Conservation (phyloP, 1,284 basidiomycete species). For the Pterulicium gracile region DNA sequence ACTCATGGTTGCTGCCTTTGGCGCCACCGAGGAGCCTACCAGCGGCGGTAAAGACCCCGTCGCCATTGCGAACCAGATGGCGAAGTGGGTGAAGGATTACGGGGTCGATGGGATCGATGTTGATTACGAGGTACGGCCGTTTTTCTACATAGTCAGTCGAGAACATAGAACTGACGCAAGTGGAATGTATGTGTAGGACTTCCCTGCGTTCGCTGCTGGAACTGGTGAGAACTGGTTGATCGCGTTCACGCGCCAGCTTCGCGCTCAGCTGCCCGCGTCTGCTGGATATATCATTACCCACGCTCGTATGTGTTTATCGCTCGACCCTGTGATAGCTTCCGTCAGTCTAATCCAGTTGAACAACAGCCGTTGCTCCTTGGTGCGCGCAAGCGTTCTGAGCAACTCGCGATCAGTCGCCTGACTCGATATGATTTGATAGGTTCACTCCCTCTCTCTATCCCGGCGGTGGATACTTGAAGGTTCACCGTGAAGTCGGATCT, state of each 20-base stretch:
- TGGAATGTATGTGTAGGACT: conserved; percentile 37
- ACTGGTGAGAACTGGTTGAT: conserved; percentile 30
- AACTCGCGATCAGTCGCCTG: not conserved
- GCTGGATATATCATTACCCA: conserved; percentile 25
- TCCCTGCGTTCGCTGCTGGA: conserved; percentile 22
- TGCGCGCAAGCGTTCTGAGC: conserved; percentile 14
- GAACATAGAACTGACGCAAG: not conserved
- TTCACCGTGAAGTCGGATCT: conserved; percentile 42
- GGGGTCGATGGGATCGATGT: conserved; percentile 44
- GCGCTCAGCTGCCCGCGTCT: conserved; percentile 19
- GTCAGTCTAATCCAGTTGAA: not conserved
- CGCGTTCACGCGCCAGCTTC: conserved; percentile 29
- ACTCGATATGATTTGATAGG: conserved; percentile 19
- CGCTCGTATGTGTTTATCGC: conserved; percentile 21
- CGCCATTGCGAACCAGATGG: conserved; percentile 35
- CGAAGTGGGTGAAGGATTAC: conserved; percentile 37
- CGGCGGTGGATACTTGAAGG: conserved; percentile 50
- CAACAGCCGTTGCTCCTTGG: conserved; percentile 41
- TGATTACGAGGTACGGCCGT: conserved; percentile 32
- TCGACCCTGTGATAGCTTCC: not conserved
- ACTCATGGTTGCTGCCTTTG: conserved; percentile 46
- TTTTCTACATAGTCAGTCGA: not conserved
- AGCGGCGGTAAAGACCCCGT: conserved; percentile 31
- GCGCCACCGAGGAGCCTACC: conserved; percentile 41
- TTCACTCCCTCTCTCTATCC: conserved; percentile 38